Conservation (phyloP, 306 rosid genomes). For the Medicago lupulina region DNA sequence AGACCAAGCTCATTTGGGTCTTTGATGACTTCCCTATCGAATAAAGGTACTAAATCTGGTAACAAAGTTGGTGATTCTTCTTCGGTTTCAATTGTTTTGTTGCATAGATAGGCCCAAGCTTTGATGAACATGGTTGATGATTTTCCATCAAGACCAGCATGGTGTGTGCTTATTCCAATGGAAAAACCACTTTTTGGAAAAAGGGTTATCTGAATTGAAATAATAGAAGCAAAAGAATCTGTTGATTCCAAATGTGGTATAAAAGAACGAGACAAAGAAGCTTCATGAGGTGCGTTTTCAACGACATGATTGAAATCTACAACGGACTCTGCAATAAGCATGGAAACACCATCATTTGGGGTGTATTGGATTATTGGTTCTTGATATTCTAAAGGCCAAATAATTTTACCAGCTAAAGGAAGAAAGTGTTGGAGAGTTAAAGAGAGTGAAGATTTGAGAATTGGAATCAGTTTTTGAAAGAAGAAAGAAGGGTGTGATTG, state of each 20-base stretch:
- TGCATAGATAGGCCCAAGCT: constrained; percentile 56
- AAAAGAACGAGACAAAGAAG: constrained; percentile 43
- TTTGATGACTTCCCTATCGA: constrained; percentile 46
- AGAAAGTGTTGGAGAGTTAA: constrained; percentile 55
- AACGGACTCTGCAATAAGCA: constrained; percentile 50
- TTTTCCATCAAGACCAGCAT: constrained; percentile 61
- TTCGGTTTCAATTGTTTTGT: not conserved
- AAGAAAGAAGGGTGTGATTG: constrained; percentile 23
- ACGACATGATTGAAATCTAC: constrained; percentile 42
- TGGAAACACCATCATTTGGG: constrained; percentile 52
- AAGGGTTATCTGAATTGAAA: constrained; percentile 59
- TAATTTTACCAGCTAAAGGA: constrained; percentile 51
- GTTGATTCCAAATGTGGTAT: constrained; percentile 51
- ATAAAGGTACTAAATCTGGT: constrained; percentile 49
- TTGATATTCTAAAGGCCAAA: constrained; percentile 42
- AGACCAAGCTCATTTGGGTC: constrained; percentile 23
- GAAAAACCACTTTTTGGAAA: constrained; percentile 56
- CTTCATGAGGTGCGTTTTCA: constrained; percentile 26
- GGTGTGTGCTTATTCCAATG: constrained; percentile 56
- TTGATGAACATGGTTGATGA: constrained; percentile 53
- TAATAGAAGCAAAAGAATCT: constrained; percentile 36
- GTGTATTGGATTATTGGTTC: constrained; percentile 41
- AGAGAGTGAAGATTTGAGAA: constrained; percentile 61
- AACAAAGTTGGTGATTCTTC: not conserved
- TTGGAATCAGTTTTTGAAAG: constrained; percentile 36